Evolutionary conservation across 768 basidiomycete genomes (phyloP), one percentile per base, ranked within the genome.

Genomic region (Lentinula lateritia): DNA sequence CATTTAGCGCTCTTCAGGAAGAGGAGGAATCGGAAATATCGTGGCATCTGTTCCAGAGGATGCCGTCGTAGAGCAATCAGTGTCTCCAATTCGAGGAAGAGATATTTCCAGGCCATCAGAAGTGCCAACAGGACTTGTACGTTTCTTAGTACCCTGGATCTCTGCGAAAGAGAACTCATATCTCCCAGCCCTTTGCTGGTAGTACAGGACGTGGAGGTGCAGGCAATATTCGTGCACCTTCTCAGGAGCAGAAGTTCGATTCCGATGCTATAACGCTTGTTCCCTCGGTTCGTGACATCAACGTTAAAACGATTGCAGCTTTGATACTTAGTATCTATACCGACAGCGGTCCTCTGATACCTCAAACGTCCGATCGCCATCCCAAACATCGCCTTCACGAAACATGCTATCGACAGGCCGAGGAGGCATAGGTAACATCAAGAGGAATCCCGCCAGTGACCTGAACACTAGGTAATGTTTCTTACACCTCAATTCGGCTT

Each of bases 371-470:
- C 39, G 41, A 12, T 56, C 55, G 6, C 41, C 55, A 5, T 56
- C 55, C 18, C 55, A 56, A 43, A 56, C 55, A 15, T 56, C 55
- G 12, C 55, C 55, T 15, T 23, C 55, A 28, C 38, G 41, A 13
- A 45, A 56, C 28, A 23, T 56, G 20, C 15, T 56, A 43, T 56
- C 55, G 10, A 56, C 55, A 41, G 55, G 55, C 23, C 16, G 55
- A 56, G 55, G 55, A 43, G 55, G 55, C 9, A 56, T 56, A 28
- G 55, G 55, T 1, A 56, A 56, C 38, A 56, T 56, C 55, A 56
- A 56, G 39, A 38, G 42, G n/a, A 56, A 56, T 16, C 23, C 38
- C 6, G 16, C 18, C 5, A 23, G 55, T 12, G 55, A 56, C 15
- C 45, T 41, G n/a, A 56, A 20, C 16, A 23, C n/a, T 28, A 56